Evolutionary conservation across 805 yeast genomes (phyloP), one percentile per base, ranked within the genome.

Genomic region (Candida caryicola): DNA sequence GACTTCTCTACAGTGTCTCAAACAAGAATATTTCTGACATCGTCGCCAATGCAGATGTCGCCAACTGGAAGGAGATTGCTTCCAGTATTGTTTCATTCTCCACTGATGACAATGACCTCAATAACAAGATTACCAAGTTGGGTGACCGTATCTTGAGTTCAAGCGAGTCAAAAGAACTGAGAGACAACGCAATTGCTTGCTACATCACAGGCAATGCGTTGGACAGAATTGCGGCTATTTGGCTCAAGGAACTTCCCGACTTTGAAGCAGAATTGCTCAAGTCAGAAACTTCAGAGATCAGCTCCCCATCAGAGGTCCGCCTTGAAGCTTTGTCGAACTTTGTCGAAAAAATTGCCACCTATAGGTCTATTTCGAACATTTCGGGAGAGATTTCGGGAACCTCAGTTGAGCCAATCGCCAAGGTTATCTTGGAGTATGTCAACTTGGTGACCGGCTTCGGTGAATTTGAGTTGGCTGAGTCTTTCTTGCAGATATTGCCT

Each of bases 21-120:
- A 69, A 76, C 21, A 66, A 68, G 25, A 66, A 77, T 46, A 75
- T 70, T 37, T 63, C 69, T 21, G 98, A 91, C 57, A 58, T 93
- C 44, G 93, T 89, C 21, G 72, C 75, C 32, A 82, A 90, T 55
- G 84, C 85, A 21, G 84, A 85, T 53, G 79, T 90, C 28, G 52
- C 71, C 3, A 81, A 85, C 47, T 93, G 99, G 99, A 83, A 79
- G 50, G 82, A 81, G 30, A 79, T 85, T 49, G 86, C 89, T n/a
- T 69, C 76, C 30, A 74, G 88, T 12, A 75, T 90, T 39, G 59
- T 79, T 37, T 74, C 86, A 2, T 83, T 75, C 51, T 58, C 74
- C 30, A 46, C 64, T 14, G 74, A 74, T 45, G 62, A 63, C 3
- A 63, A 62, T 2, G 71, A 71, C 29, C 84, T 76, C 60, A 76